These are phyloP conservation scores for Rhododendron vialii DNA, from an alignment of 148 eudicot species.

Conservation along the genomic window DNA sequence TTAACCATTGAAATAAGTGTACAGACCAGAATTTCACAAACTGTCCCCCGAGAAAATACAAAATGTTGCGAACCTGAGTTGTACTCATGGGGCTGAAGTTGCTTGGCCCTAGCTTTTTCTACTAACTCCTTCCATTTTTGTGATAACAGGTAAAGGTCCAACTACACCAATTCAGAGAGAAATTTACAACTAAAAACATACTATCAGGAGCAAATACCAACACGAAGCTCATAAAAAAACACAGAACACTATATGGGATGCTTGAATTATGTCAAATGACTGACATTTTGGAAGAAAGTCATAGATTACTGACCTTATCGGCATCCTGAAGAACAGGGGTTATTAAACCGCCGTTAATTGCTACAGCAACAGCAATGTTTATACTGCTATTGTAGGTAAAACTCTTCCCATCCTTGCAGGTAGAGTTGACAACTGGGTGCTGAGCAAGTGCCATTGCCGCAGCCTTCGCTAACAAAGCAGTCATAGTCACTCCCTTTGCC, in stretches of 20 bases:
- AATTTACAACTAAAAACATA: conserved; percentile 85
- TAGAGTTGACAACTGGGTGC: conserved; percentile 88
- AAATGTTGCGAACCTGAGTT: conserved; percentile 47
- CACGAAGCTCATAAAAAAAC: conserved; percentile 18
- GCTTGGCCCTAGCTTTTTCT: conserved; percentile 91
- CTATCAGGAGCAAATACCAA: conserved; percentile 89
- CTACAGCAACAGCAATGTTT: conserved; percentile 94
- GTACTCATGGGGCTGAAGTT: conserved; percentile 78
- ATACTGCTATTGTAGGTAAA: conserved; percentile 85
- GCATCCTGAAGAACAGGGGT: conserved; percentile 94
- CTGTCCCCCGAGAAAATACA: not conserved
- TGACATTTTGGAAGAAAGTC: not conserved
- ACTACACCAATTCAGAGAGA: conserved; percentile 51
- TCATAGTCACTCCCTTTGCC: conserved; percentile 95
- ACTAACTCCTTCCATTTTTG: conserved; percentile 95
- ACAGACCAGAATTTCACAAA: not conserved
- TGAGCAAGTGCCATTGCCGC: conserved; percentile 83
- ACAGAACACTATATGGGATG: not conserved
- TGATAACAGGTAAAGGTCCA: not conserved
- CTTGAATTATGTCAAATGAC: not conserved
- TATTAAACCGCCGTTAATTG: conserved; percentile 87
- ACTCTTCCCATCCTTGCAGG: conserved; percentile 97
- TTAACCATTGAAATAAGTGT: not conserved
- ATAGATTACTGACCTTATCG: conserved; percentile 52
- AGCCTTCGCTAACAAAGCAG: conserved; percentile 95